phyloP scores from a whole-genome alignment of 2,329 filamentous ascomycete genomes.

The Fusarium sp. region DNA sequence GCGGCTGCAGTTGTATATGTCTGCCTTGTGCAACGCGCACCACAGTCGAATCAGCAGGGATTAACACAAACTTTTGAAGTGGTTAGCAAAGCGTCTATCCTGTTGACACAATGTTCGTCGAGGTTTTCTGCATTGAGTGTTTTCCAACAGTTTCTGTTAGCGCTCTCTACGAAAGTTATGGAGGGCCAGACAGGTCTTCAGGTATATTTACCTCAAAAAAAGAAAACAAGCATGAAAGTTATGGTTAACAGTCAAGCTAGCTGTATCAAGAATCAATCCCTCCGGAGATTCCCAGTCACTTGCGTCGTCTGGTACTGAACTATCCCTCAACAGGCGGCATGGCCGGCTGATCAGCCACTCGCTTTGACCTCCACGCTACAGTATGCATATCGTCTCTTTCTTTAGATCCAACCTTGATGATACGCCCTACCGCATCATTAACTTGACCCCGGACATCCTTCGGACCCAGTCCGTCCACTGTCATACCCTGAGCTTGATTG shows the following conservation, averaged over 20 bases:
- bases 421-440: not conserved
- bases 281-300: conserved; percentile 13
- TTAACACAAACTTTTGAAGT: conserved; percentile 26
- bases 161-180: conserved; percentile 21
- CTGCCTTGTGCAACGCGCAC: not conserved
- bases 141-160: conserved; percentile 25
- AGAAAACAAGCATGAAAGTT: not conserved
- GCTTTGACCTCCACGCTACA: not conserved
- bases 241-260: not conserved
- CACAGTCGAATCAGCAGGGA: not conserved
- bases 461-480: conserved; percentile 12
- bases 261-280: conserved; percentile 10
- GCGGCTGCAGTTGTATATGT: conserved; percentile 22
- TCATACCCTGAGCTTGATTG: not conserved
- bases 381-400: not conserved
- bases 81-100: conserved; percentile 29
- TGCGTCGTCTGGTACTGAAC: conserved; percentile 14
- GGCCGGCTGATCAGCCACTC: not conserved
- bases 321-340: not conserved
- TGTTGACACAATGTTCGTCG: conserved; percentile 24
- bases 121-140: conserved; percentile 9
- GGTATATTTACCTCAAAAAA: not conserved
- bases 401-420: not conserved
- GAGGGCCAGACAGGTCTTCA: not conserved
- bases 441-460: not conserved